These are phyloP conservation scores for Chlorophyllum brunneum DNA, from an alignment of 768 basidiomycete species.

Conservation along the genomic window DNA sequence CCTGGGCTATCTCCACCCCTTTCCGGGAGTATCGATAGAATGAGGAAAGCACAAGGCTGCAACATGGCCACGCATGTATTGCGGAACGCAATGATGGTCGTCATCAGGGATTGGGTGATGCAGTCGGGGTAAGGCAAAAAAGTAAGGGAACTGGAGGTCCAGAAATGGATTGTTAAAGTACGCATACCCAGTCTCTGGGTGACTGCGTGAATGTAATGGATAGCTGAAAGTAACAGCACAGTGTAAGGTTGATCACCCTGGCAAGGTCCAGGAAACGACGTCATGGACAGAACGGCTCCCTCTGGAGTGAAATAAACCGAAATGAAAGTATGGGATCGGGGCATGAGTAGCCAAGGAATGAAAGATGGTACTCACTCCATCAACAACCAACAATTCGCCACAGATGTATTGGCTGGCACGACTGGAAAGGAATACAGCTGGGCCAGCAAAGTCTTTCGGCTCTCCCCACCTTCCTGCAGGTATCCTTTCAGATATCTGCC, in stretches of 20 bases:
- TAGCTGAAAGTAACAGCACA: no score
- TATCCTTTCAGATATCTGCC: slow-evolving; percentile 73
- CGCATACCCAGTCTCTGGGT: no score
- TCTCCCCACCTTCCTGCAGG: slow-evolving; percentile 70
- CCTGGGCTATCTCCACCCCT: background rate
- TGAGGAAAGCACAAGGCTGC: background rate
- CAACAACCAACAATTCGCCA: slow-evolving; percentile 68
- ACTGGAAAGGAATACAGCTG: slow-evolving; percentile 67
- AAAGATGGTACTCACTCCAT: slow-evolving; percentile 45
- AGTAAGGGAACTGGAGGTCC: background rate
- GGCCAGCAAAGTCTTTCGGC: slow-evolving; percentile 72
- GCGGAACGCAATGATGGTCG: background rate
- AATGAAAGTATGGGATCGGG: no score
- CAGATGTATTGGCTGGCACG: slow-evolving; percentile 67
- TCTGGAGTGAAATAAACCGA: no score
- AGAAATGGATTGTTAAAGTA: no score
- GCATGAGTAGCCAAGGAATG: no score
- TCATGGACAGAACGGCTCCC: background rate
- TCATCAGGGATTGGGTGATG: background rate
- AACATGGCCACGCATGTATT: background rate
- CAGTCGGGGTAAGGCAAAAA: background rate
- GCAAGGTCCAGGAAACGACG: background rate
- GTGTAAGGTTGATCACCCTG: no score
- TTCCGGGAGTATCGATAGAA: background rate
- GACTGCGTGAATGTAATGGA: no score